A percentile compares a stretch with the other conserved stretches of the same genome.
Conservation (phyloP, 306 rosid species). For the Lablab purpureus region DNA sequence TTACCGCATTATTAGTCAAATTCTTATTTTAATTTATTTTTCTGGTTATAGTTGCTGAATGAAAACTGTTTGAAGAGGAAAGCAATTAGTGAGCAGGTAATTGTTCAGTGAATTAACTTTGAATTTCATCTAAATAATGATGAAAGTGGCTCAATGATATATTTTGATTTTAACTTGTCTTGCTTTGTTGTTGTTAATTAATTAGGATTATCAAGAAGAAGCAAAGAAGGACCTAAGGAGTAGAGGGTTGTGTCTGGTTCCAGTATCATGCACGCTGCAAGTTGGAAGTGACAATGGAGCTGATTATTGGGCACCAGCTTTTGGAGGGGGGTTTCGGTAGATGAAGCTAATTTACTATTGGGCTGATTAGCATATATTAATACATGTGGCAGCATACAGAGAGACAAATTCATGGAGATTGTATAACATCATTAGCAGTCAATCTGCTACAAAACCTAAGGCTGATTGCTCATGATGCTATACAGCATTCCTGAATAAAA, state of each 20-base stretch:
- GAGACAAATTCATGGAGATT: conserved; percentile 58
- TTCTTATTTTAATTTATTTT: conserved; percentile 36
- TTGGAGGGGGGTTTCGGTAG: conserved; percentile 78
- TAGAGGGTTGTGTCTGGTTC: conserved; percentile 96
- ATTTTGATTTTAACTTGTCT: not conserved
- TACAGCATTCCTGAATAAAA: conserved; percentile 56
- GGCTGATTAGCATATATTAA: conserved; percentile 48
- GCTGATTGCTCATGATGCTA: conserved; percentile 99
- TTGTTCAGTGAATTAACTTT: not conserved
- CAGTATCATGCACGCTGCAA: conserved; percentile 92
- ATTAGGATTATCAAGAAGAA: conserved; percentile 70
- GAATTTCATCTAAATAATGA: not conserved
- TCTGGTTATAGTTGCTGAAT: conserved; percentile 64
- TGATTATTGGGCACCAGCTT: conserved; percentile 96
- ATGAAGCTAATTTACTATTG: conserved; percentile 60
- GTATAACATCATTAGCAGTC: conserved; percentile 99
- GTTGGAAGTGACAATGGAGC: conserved; percentile 99
- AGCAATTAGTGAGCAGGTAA: conserved; percentile 64
- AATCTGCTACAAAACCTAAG: conserved; percentile 83
- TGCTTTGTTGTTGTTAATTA: not conserved
- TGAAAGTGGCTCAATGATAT: not conserved
- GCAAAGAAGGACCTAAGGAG: conserved; percentile 83
- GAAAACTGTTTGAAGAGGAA: conserved; percentile 86
- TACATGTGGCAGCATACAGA: conserved; percentile 44
- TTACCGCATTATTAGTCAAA: conserved; percentile 11